Conservation (phyloP, 495 filamentous ascomycete species). For the Geopyxis carbonaria region DNA sequence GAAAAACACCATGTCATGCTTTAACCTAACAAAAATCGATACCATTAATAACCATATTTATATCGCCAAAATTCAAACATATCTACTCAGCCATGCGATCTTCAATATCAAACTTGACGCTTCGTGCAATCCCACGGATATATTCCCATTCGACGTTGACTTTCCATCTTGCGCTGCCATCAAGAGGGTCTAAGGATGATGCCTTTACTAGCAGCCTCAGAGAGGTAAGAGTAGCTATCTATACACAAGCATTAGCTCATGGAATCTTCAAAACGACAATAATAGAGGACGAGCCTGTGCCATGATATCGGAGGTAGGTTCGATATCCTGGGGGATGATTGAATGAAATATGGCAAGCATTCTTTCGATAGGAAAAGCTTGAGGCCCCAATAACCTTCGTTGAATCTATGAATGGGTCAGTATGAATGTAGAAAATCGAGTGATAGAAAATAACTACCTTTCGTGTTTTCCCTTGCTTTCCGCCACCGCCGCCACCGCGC, state of each 20-base stretch:
- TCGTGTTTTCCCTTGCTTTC: constrained; percentile 42
- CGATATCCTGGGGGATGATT: constrained; percentile 48
- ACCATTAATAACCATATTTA: too few relatives aligned
- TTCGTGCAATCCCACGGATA: constrained; percentile 43
- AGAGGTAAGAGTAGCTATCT: constrained; percentile 65
- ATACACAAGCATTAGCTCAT: constrained; percentile 29
- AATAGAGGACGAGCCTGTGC: too few relatives aligned
- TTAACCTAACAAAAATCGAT: too few relatives aligned
- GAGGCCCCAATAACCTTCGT: constrained; percentile 51
- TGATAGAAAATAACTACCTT: constrained; percentile 32
- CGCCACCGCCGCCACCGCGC: constrained; percentile 29
- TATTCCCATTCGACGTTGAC: constrained; percentile 63
- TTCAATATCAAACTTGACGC: constrained; percentile 53
- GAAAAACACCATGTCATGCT: too few relatives aligned
- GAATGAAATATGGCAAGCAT: constrained; percentile 74
- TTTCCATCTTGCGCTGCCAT: constrained; percentile 52
- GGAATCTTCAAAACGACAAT: constrained; percentile 3
- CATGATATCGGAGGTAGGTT: constrained; percentile 35
- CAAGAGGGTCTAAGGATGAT: constrained; percentile 39
- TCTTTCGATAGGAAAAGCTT: constrained; percentile 73
- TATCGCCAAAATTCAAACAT: too few relatives aligned
- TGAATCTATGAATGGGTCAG: constrained; percentile 32
- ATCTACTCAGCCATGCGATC: constrained; percentile 55
- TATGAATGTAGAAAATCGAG: constrained; percentile 22
- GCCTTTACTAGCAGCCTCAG: constrained; percentile 53